These are phyloP conservation scores for Biscogniauxia sp. DNA, from an alignment of 2,329 filamentous ascomycete genomes.

Conservation along the genomic window DNA sequence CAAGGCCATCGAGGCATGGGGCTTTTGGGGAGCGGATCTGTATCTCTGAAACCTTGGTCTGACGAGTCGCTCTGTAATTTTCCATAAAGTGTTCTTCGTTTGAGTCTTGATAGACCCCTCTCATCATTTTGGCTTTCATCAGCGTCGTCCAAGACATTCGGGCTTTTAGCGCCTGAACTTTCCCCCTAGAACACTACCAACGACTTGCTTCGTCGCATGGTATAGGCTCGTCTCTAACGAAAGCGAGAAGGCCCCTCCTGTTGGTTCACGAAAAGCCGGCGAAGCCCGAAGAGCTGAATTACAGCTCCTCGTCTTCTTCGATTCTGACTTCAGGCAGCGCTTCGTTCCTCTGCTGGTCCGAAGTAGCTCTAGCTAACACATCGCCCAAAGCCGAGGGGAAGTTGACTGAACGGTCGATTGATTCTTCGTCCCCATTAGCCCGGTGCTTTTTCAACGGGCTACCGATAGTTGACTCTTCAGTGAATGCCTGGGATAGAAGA, in stretches of 20 bases:
- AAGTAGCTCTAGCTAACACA: slow-evolving; percentile 35
- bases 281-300: slow-evolving; percentile 1
- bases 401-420: slow-evolving; percentile 37
- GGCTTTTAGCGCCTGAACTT: background rate
- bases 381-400: slow-evolving; percentile 42
- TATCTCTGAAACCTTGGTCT: background rate
- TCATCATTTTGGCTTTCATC: background rate
- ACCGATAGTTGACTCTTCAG: slow-evolving; percentile 53
- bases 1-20: background rate
- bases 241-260: background rate
- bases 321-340: slow-evolving; percentile 15
- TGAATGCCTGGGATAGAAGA: slow-evolving; percentile 43
- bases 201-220: background rate
- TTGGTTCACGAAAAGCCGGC: background rate
- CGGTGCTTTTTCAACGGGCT: slow-evolving; percentile 76
- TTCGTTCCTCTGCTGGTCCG: slow-evolving; percentile 24
- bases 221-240: background rate
- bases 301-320: slow-evolving; percentile 33
- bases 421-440: slow-evolving; percentile 54
- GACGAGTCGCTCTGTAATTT: background rate
- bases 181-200: background rate
- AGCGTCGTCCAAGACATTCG: background rate
- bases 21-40: background rate
- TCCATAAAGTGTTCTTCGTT: background rate
- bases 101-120: background rate